Evolutionary conservation across 768 basidiomycete genomes (phyloP).

Genomic region (Boletus bicolor): DNA sequence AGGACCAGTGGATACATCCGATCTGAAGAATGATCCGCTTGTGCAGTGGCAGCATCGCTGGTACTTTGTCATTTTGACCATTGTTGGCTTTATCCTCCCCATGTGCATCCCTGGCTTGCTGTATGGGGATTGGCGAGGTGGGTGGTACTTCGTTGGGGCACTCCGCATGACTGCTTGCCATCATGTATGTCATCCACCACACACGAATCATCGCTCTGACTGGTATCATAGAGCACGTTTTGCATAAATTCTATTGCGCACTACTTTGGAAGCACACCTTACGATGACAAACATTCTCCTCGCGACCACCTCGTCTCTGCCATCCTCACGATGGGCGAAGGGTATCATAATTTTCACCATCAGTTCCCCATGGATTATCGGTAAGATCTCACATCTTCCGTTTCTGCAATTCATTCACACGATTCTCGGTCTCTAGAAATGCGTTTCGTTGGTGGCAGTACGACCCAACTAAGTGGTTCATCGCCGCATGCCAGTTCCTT

Average conservation of each 20-base stretch:
- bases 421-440: slow-evolving; percentile 41
- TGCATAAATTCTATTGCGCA: slow-evolving; percentile 89
- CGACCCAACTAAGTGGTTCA: slow-evolving; percentile 80
- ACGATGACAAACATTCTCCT: slow-evolving; percentile 76
- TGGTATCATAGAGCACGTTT: slow-evolving; percentile 62
- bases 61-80: slow-evolving; percentile 59
- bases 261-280: slow-evolving; percentile 76
- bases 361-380: slow-evolving; percentile 78
- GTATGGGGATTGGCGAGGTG: slow-evolving; percentile 77
- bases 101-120: slow-evolving; percentile 63
- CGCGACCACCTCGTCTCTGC: slow-evolving; percentile 81
- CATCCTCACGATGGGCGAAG: slow-evolving; percentile 71
- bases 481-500: slow-evolving; percentile 54
- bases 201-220: not conserved
- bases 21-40: slow-evolving; percentile 64
- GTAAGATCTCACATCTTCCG: slow-evolving; percentile 3
- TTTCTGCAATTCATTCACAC: slow-evolving; percentile 6
- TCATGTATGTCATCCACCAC: slow-evolving; percentile 53
- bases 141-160: slow-evolving; percentile 73
- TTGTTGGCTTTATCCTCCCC: slow-evolving; percentile 74
- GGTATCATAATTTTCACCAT: slow-evolving; percentile 77
- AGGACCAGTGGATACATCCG: slow-evolving; percentile 71
- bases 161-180: slow-evolving; percentile 72
- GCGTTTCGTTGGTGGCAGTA: slow-evolving; percentile 72
- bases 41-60: slow-evolving; percentile 76